These are phyloP conservation scores for Russula dissimulans DNA, from an alignment of 768 basidiomycete species.

Conservation along the genomic window DNA sequence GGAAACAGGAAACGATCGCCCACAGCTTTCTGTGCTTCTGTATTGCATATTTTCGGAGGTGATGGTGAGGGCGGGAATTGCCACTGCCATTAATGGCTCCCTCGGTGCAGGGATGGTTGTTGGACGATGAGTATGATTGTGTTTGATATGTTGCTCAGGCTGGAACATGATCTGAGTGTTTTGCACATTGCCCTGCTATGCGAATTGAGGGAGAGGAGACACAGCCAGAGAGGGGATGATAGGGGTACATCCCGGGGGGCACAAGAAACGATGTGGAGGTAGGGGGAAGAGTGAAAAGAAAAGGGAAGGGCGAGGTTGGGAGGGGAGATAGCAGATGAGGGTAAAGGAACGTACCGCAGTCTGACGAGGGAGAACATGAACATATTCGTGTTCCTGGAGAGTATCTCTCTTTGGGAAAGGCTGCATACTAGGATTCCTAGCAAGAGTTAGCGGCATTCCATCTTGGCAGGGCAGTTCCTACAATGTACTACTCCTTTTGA, in stretches of 20 bases:
- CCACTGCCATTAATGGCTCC: constrained; percentile 58
- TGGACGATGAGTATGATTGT: constrained; percentile 20
- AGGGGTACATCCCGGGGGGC: too few species aligned
- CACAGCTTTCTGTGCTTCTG: constrained; percentile 35
- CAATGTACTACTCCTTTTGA: too few species aligned
- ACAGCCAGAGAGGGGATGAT: constrained; percentile 53
- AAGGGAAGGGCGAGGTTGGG: constrained; percentile 25
- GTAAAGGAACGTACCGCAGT: constrained; percentile 36
- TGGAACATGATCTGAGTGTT: constrained; percentile 43
- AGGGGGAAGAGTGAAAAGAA: too few species aligned
- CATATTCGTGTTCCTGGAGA: too few species aligned
- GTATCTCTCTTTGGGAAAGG: too few species aligned
- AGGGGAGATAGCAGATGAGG: too few species aligned
- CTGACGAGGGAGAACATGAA: constrained; percentile 27
- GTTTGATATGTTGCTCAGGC: constrained; percentile 20
- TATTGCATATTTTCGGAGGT: constrained; percentile 60
- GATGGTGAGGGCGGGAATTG: constrained; percentile 70
- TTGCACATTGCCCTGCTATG: constrained; percentile 37
- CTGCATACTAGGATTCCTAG: too few species aligned
- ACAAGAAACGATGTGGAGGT: too few species aligned
- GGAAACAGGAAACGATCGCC: background rate
- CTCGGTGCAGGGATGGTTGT: constrained; percentile 27
- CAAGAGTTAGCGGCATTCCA: too few species aligned
- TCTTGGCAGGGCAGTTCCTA: too few species aligned
- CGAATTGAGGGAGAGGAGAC: constrained; percentile 26